Conservation (phyloP, 768 basidiomycete species). For the Panaeolus cyanescens region DNA sequence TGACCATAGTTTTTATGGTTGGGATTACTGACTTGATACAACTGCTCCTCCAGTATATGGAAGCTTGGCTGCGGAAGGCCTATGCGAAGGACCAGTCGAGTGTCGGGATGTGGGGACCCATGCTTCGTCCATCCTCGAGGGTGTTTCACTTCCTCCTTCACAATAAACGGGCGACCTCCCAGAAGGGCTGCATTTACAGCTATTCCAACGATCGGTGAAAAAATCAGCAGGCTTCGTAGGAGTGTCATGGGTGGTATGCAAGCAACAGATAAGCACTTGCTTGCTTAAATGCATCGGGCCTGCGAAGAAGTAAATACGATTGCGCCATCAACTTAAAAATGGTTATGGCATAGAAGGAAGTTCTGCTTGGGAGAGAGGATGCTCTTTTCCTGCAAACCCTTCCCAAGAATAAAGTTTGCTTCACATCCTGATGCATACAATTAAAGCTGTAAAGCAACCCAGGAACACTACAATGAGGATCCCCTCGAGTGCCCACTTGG, state of each 20-base stretch:
- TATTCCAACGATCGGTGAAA: not conserved
- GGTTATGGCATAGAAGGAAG: too few relatives aligned
- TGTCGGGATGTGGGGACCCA: conserved; percentile 41
- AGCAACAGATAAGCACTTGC: not conserved
- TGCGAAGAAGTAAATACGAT: not conserved
- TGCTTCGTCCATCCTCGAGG: conserved; percentile 55
- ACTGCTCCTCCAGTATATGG: conserved; percentile 45
- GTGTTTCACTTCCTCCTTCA: conserved; percentile 33
- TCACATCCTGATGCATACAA: too few relatives aligned
- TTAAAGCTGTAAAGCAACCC: too few relatives aligned
- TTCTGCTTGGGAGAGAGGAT: too few relatives aligned
- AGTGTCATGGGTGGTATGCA: not conserved
- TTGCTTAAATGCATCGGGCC: not conserved
- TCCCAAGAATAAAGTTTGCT: too few relatives aligned
- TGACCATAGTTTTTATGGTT: conserved; percentile 50
- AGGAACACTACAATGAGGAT: too few relatives aligned
- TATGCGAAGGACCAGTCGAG: conserved; percentile 55
- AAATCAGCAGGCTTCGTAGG: not conserved
- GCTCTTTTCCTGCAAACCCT: too few relatives aligned
- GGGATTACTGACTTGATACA: conserved; percentile 59
- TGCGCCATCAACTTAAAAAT: too few relatives aligned
- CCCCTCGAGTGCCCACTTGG: too few relatives aligned
- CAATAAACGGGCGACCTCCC: not conserved
- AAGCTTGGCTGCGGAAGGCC: conserved; percentile 56
- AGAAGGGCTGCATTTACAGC: not conserved